Evolutionary conservation across 2,329 filamentous ascomycete genomes (phyloP), one percentile per base, ranked within the genome.

Genomic region (Chaetomiaceae sp.): DNA sequence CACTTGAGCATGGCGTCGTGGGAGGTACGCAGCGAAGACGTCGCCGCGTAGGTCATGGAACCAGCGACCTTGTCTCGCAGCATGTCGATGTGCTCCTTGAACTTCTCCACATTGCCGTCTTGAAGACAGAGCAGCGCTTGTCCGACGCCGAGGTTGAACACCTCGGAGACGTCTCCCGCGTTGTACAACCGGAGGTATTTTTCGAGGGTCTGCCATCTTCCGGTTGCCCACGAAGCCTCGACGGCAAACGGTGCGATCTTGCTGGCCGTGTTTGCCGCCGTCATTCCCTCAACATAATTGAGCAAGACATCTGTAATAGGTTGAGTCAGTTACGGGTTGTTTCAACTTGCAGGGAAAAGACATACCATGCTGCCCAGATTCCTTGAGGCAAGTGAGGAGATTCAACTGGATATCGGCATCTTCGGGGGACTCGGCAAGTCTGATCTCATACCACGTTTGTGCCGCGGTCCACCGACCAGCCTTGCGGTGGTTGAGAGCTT

Each of bases 401-500:
- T 95, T 87, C 50, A 88, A 76, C 65, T 96, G 91, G 12, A 87
- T 77, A 50, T 95, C 86, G 16, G 79, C 66, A 63, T 95, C 85
- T 47, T 85, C 75, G 0, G 92, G 91, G 40, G 86, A 78, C 60
- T 93, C 84, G 3, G 87, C 85, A 30, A 97, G 76, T 56, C 91
- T 85, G 57, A 96, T 83, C 65, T 99, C 91, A 67, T 96, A 97
- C 93, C 95, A 99, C 56, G 89, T 95, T 69, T 97, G 93, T 20
- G 91, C 93, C 45, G 92, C 89, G 14, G 88, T 85, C 91, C 93
- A 99, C 55, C 91, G 79, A 4, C 93, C 93, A 17, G 91, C 88
- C 67, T 96, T 97, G 51, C 87, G 83, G 69, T 99, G 90, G 61
- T 95, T 89, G 49, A 96, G 76, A 27, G 96, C 86, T 65, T 97